Evolutionary conservation across 768 basidiomycete species (phyloP).

Genomic region (Kwoniella sp.): DNA sequence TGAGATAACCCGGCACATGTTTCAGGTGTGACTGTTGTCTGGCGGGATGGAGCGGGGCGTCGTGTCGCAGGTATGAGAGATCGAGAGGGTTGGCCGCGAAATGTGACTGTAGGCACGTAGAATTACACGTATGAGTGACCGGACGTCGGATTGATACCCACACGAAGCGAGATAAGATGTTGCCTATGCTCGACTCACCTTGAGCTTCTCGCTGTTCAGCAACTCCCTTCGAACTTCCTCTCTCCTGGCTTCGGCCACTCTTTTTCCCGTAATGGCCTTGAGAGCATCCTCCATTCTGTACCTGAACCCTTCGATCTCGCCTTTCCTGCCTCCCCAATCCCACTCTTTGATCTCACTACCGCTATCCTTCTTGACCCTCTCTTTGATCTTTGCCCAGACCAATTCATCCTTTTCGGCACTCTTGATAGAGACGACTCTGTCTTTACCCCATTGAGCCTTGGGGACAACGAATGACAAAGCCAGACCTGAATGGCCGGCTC

Average conservation of each 20-base stretch:
- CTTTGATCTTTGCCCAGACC: slow-evolving; percentile 75
- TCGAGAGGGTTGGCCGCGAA: slow-evolving; percentile 97
- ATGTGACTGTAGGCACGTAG: slow-evolving; percentile 70
- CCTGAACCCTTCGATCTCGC: slow-evolving; percentile 88
- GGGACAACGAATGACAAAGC: slow-evolving; percentile 83
- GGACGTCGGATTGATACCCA: neutral
- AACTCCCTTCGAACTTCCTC: slow-evolving; percentile 93
- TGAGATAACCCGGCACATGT: slow-evolving; percentile 87
- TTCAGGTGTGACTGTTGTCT: slow-evolving; percentile 93
- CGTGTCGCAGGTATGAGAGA: slow-evolving; percentile 87
- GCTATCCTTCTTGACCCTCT: slow-evolving; percentile 65
- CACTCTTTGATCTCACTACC: slow-evolving; percentile 77
- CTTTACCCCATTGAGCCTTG: slow-evolving; percentile 54
- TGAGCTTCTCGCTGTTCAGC: slow-evolving; percentile 92
- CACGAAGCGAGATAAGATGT: no score
- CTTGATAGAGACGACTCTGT: slow-evolving; percentile 67
- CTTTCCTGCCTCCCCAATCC: slow-evolving; percentile 82
- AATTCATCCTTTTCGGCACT: slow-evolving; percentile 75
- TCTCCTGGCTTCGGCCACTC: slow-evolving; percentile 84
- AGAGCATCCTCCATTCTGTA: slow-evolving; percentile 98
- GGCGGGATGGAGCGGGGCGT: slow-evolving; percentile 88
- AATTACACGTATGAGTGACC: neutral
- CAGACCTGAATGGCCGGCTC: slow-evolving; percentile 91
- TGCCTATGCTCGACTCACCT: no score
- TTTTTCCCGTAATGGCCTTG: slow-evolving; percentile 79